Evolutionary conservation across 139 green algal genomes (phyloP).

Genomic region (Coccomyxa sp.): DNA sequence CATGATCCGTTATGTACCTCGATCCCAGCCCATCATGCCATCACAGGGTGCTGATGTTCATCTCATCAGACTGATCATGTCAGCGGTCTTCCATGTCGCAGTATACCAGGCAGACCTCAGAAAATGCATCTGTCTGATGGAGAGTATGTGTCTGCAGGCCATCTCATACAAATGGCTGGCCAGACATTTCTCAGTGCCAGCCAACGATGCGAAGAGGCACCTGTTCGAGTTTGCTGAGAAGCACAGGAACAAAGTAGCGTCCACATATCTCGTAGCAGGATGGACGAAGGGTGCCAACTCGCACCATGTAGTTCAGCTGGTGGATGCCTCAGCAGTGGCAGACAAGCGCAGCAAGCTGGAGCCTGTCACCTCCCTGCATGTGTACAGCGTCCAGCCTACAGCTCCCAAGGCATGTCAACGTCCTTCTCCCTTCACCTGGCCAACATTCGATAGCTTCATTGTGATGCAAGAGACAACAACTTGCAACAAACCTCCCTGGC

Average conservation of each 20-base stretch:
- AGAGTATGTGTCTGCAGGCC: conserved; percentile 16
- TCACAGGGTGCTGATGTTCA: no score
- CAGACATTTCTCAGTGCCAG: conserved; percentile 30
- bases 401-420: conserved; percentile 26
- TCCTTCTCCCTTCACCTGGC: no score
- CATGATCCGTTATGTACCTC: no score
- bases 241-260: conserved; percentile 33
- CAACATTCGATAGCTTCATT: no score
- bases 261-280: conserved; percentile 42
- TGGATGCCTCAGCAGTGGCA: conserved; percentile 17
- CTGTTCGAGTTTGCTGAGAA: conserved; percentile 26
- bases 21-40: no score
- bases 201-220: conserved; percentile 36
- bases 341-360: conserved; percentile 5
- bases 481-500: no score
- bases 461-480: no score
- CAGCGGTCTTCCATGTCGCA: no score
- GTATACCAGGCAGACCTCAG: no score
- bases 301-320: conserved; percentile 26
- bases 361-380: conserved; percentile 37
- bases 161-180: conserved; percentile 52
- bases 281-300: conserved; percentile 28
- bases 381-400: conserved; percentile 48
- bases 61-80: no score
- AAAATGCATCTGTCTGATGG: background rate